Evolutionary conservation across 345 rosid genomes (phyloP).

Genomic region (Eucalyptus urophylla): DNA sequence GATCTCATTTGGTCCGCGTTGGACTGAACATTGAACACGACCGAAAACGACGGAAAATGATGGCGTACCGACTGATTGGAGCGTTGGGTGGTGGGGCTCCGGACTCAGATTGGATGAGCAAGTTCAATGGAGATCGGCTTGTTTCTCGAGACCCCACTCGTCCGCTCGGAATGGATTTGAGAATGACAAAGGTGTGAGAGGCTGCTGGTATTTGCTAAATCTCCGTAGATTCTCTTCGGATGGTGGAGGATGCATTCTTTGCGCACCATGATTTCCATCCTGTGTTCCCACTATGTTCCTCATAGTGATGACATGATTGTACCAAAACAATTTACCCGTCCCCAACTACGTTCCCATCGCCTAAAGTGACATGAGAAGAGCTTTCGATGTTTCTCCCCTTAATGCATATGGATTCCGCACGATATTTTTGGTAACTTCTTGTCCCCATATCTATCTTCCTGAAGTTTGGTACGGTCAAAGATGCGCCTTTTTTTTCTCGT

Average conservation of each 20-base stretch:
- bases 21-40: neutral
- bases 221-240: neutral
- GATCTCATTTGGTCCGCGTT: neutral
- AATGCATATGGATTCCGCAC: neutral
- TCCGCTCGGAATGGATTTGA: neutral
- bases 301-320: neutral
- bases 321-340: neutral
- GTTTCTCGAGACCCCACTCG: neutral
- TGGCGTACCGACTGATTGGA: neutral
- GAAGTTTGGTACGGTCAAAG: neutral
- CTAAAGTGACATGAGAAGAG: neutral
- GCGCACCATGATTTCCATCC: slow-evolving; percentile 1
- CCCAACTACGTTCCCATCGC: neutral
- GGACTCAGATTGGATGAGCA: neutral
- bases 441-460: no score
- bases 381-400: neutral
- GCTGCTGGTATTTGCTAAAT: neutral
- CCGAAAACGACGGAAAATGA: slow-evolving; percentile 5
- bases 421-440: neutral
- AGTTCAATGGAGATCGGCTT: neutral
- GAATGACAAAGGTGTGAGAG: neutral
- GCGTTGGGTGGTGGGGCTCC: neutral
- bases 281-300: neutral
- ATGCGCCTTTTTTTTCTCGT: neutral
- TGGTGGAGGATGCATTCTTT: slow-evolving; percentile 13